Evolutionary conservation across 768 basidiomycete genomes (phyloP).

Genomic region (Macrolepiota fuliginosa): DNA sequence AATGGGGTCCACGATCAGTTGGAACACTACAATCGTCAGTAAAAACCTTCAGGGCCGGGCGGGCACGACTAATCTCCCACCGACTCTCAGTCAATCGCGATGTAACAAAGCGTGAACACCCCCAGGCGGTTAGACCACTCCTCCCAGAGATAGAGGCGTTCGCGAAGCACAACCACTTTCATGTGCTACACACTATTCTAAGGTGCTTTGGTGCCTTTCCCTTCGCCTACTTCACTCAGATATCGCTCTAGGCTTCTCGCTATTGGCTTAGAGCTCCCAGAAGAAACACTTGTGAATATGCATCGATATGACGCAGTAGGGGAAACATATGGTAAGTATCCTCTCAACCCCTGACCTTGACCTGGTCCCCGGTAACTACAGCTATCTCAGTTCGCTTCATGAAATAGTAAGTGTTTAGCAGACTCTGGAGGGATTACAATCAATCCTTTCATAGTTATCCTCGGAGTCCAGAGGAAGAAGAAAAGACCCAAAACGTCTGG

Average conservation of each 20-base stretch:
- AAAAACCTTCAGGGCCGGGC: background rate
- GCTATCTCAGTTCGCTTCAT: constrained; percentile 50
- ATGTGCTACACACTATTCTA: constrained; percentile 48
- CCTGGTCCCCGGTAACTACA: background rate
- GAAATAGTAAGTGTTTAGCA: constrained; percentile 50
- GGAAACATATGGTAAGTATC: constrained; percentile 38
- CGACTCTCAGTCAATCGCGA: constrained; percentile 44
- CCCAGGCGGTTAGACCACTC: constrained; percentile 45
- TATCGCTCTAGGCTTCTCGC: constrained; percentile 41
- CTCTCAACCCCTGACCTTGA: background rate
- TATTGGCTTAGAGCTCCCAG: constrained; percentile 50
- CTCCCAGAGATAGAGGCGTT: constrained; percentile 53
- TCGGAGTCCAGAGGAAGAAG: constrained; percentile 46
- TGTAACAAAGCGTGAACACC: constrained; percentile 45
- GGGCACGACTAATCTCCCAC: background rate
- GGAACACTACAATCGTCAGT: constrained; percentile 61
- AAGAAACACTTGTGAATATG: constrained; percentile 47
- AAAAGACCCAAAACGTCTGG: constrained; percentile 52
- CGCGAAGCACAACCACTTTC: constrained; percentile 46
- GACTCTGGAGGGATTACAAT: background rate
- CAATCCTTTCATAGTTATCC: constrained; percentile 38
- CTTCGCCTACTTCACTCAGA: background rate
- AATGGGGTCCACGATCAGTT: constrained; percentile 62
- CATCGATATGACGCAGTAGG: constrained; percentile 41
- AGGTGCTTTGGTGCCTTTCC: constrained; percentile 24